Base-by-base conservation (phyloP, 805 yeast species). In the Torulaspora delbrueckii region DNA sequence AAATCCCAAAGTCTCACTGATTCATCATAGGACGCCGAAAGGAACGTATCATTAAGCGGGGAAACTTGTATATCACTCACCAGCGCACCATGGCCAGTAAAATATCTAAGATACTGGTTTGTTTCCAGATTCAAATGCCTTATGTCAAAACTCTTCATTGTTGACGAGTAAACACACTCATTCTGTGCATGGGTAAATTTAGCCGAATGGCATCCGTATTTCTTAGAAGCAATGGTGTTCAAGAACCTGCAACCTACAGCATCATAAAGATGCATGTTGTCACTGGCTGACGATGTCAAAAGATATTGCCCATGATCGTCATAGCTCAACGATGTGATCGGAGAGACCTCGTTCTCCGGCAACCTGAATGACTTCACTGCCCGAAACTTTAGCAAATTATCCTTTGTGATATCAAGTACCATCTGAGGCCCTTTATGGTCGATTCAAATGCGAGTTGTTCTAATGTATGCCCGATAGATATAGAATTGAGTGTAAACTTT, bases 151-250 rank as follows among this genome's bases (percentile, higher is more conserved):
- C 86, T 90, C 40, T 78, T 82, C 60, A 80, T 78, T 0, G 98
- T 88, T 4, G 96, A 85, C 1, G 95, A 89, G 60, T 85, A 86
- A 12, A 91, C 72, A 57, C 93, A 83, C 55, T 82, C 81, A 46
- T 77, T 73, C 37, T 80, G 81, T 35, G 77, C 74, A 58, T 84
- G 95, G 1, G 96, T 81, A 63, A 93, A 93, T 37, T 80, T 73
- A 2, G 96, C 96, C 31, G 86, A 67, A 58, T 87, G 89, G 46
- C 89, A 86, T 1, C 99, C 99, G 57, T 93, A 93, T 60, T 93
- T 93, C 67, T 89, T 90, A 24, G 93, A 82, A 48, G 78, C 82
- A 7, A 86, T 75, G 3, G 88, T 78, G 55, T 82, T 85, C 36
- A 74, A 57, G 51, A 81, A 84, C 43, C 75, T 72, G 5, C 96